Conservation (phyloP, 2,329 filamentous ascomycete species). For the Talaromyces sp. region DNA sequence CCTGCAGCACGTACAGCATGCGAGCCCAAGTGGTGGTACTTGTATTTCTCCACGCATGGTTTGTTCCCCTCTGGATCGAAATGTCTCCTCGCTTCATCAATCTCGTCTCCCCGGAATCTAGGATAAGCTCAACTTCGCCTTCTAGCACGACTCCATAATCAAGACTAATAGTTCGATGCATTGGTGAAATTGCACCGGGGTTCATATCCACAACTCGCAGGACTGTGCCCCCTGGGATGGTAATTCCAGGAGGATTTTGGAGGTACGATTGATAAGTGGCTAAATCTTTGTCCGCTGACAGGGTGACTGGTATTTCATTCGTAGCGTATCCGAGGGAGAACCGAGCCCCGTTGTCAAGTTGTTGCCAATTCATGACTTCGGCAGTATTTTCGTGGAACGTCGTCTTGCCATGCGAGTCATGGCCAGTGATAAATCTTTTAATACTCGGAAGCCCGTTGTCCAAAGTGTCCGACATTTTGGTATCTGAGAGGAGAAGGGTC, state of each 20-base stretch:
- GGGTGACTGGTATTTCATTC: constrained; percentile 42
- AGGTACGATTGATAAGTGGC: constrained; percentile 43
- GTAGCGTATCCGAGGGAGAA: constrained; percentile 51
- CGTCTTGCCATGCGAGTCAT: constrained; percentile 8
- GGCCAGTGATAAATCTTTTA: constrained; percentile 13
- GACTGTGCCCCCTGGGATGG: constrained; percentile 42
- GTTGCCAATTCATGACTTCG: constrained; percentile 3
- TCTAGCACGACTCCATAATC: constrained; percentile 55
- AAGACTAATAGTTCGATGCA: constrained; percentile 53
- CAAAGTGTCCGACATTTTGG: background rate
- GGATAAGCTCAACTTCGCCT: constrained; percentile 48
- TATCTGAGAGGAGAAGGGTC: background rate
- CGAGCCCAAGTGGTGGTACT: constrained; percentile 46
- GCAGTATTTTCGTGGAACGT: constrained; percentile 1
- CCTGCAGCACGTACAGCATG: constrained; percentile 31
- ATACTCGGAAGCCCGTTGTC: constrained; percentile 8
- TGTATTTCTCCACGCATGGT: constrained; percentile 52
- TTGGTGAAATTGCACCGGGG: constrained; percentile 31
- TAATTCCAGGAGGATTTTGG: constrained; percentile 45
- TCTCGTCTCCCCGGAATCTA: constrained; percentile 49
- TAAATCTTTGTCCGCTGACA: constrained; percentile 45
- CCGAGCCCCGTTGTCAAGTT: constrained; percentile 34
- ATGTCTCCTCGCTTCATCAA: constrained; percentile 49
- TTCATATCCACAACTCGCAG: constrained; percentile 40
- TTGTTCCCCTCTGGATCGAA: constrained; percentile 53